Evolutionary conservation across 176 grass and related monocot species (phyloP), one percentile per base, ranked within the genome.

Genomic region (Phoenix roebelenii): DNA sequence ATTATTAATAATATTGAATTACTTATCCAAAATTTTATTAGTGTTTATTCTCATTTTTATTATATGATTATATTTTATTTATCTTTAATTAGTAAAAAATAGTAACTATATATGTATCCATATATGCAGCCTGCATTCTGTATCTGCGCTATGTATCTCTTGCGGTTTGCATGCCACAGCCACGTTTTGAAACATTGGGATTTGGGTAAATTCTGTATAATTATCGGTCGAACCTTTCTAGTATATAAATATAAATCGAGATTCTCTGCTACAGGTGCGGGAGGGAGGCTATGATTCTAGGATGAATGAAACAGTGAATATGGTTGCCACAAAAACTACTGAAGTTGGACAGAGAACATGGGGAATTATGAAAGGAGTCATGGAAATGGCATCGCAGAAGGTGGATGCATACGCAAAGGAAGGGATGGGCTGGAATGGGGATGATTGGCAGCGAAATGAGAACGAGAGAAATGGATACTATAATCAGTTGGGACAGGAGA

Each of bases 291-390:
- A 88, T 73, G 92, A 97, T 60, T 84, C 88, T 75, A 91, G 79
- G 73, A 84, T 97, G 63, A 97, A 98, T 55, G 84, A 98, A 83
- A 98, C 87, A 14, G 93, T 97, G 22, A 88, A 72, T 70, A 87
- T 85, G 55, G 93, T 97, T 35, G 76, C 87, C 51, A 88, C 75
- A 48, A 92, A 92, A 92, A 97, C 87, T 28, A 81, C 84, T 23
- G 93, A 97, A 67, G 88, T 97, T 54, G 81, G 93, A 51, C 79
- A 82, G 24, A 91, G 28, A 53, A 97, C 93, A 54, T 98, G 87
- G 93, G 93, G 93, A 18, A 83, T 98, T 58, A 98, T 98, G 93
- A 92, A 63, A 73, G 93, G 84, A 53, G 87, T 98, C 6, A 83
- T 98, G 87, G 79, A 87, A 2, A 51, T 98, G 50, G 93, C 93